Evolutionary conservation across 768 basidiomycete species (phyloP), one percentile per base, ranked within the genome.

Genomic region (Termitomyces sp.): DNA sequence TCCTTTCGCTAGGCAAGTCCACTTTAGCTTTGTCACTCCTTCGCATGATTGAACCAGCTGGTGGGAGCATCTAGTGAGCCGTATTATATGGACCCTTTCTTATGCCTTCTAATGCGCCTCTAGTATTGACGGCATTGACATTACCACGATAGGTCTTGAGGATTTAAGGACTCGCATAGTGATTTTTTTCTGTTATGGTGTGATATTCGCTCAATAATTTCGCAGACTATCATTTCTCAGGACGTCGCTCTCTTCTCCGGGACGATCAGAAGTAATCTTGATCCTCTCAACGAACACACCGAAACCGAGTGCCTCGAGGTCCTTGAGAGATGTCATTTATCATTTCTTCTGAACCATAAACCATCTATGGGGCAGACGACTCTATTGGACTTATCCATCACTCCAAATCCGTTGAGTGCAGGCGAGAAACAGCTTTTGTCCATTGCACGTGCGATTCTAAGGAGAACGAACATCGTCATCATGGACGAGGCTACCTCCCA

Each of bases 401-500:
- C 79, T 54, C 80, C 82, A 23, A 85, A 83, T 17, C 83, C 84
- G 50, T 71, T 91, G 62, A 83, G 85, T 51, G 88, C 88, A 14
- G 90, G 91, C 37, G 89, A 93, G 67, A 77, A 89, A 45, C 92
- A 94, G 60, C 73, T 89, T 2, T 75, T 88, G 10, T 84, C 87
- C 0, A 70, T 89, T 52, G 83, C 86, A 19, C 79, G 87, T n/a
- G 87, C 87, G 0, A 78, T 87, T 39, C 66, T 89, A 41, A 74
- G 87, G 54, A 69, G 79, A 45, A 86, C 84, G 8, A 82, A 81
- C 46, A 79, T 89, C 43, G 81, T 87, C 43, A 83, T 89, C 54
- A 79, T 88, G 79, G 87, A 91, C 61, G 87, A 88, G 63, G 86
- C 86, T n/a, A 87, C 87, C 2, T 88, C 88, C 3, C 84, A 87